Conservation (phyloP, 2,329 filamentous ascomycete species). For the Parascedosporium putredinis region DNA sequence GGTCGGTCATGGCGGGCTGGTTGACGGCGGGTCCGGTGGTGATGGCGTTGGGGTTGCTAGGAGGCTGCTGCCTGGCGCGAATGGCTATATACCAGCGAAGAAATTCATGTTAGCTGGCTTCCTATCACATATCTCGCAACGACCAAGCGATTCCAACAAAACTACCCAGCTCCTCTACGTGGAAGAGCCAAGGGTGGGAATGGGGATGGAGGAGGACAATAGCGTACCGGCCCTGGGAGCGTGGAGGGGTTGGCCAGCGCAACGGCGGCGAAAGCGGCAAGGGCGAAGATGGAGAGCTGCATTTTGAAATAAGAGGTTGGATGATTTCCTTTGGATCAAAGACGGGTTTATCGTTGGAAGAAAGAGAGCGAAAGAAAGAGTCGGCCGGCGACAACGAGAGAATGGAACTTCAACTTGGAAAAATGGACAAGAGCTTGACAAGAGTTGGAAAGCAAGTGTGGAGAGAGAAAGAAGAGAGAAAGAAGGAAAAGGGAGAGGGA, state of each 20-base stretch:
- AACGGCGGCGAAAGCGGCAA: conserved; percentile 36
- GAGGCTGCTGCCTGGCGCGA: conserved; percentile 3
- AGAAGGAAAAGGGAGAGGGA: background rate
- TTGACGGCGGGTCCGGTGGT: conserved; percentile 21
- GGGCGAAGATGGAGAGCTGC: conserved; percentile 36
- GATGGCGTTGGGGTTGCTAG: conserved; percentile 6
- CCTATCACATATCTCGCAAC: too few relatives aligned
- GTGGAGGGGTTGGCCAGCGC: conserved; percentile 28
- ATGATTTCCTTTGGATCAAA: background rate
- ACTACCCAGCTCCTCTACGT: too few relatives aligned
- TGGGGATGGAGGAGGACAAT: background rate
- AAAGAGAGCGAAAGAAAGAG: conserved; percentile 7
- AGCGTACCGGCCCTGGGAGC: background rate
- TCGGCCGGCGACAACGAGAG: conserved; percentile 8
- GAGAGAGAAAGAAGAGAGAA: conserved; percentile 3
- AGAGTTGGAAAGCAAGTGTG: conserved; percentile 3
- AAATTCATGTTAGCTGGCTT: too few relatives aligned
- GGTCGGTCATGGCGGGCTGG: conserved; percentile 35
- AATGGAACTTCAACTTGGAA: background rate
- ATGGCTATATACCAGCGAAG: background rate
- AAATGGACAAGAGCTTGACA: background rate
- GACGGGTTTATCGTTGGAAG: conserved; percentile 1
- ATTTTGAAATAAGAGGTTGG: background rate
- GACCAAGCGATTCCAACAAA: too few relatives aligned
- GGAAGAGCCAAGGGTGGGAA: too few relatives aligned